These are phyloP conservation scores for Gracilaria gracilis DNA, from an alignment of 23 red algal genomes.

Conservation along the genomic window DNA sequence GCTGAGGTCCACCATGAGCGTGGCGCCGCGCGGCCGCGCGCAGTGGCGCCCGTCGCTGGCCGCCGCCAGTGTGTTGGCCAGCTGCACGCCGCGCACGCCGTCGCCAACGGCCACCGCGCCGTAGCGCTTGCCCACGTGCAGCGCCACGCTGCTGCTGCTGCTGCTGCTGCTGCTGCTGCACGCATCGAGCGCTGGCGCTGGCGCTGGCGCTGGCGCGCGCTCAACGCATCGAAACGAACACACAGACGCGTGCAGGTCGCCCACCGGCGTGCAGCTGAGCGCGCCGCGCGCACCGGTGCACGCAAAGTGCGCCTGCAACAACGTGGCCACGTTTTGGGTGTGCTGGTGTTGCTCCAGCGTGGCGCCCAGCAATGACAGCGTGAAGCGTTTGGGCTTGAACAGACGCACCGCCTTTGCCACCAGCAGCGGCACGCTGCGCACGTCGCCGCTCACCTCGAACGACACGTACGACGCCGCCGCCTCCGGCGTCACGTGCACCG, in stretches of 20 bases:
- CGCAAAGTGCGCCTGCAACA: background rate
- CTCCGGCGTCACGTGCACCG: slow-evolving; percentile 95
- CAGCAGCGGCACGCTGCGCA: slow-evolving; percentile 23
- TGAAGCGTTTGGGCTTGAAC: slow-evolving; percentile 83
- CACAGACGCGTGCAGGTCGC: background rate
- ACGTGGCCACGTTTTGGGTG: background rate
- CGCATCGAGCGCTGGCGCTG: background rate
- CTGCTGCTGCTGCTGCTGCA: background rate
- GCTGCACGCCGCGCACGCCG: background rate
- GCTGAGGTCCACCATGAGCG: slow-evolving; percentile 31
- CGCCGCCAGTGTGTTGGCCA: background rate
- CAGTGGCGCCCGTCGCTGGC: background rate
- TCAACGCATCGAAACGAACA: background rate
- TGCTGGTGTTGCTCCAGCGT: background rate
- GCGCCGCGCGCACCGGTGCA: background rate
- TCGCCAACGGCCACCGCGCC: background rate
- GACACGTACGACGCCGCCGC: slow-evolving; percentile 88
- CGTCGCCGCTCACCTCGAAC: slow-evolving; percentile 80
- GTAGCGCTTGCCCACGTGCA: slow-evolving; percentile 28
- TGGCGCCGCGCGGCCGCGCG: background rate
- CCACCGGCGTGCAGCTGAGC: background rate
- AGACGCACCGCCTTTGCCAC: slow-evolving; percentile 55
- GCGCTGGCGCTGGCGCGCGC: too few relatives aligned
- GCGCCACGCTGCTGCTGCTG: background rate
- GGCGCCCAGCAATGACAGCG: slow-evolving; percentile 35